Evolutionary conservation across 345 rosid genomes (phyloP).

Genomic region (Lepidium africanum): DNA sequence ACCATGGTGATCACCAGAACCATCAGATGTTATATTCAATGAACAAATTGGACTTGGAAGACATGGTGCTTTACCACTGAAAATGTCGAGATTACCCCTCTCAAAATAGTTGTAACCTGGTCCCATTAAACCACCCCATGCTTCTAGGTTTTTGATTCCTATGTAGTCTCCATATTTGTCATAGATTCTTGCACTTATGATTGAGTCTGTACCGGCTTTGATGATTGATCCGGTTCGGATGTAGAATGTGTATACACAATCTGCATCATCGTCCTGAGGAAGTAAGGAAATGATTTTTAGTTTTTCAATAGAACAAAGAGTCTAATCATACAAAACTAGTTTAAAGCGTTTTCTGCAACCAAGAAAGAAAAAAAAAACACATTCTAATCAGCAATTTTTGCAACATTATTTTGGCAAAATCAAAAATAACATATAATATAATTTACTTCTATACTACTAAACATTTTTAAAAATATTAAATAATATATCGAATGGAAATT

Average conservation of each 20-base stretch:
- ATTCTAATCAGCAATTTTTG: no score
- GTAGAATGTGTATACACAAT: constrained; percentile 70
- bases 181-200: constrained; percentile 46
- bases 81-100: constrained; percentile 84
- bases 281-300: neutral
- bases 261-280: constrained; percentile 36
- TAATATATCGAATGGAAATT: no score
- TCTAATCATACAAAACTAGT: no score
- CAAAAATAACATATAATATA: no score
- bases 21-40: constrained; percentile 70
- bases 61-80: constrained; percentile 69
- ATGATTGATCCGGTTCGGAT: constrained; percentile 69
- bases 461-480: no score
- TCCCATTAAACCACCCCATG: constrained; percentile 92
- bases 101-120: constrained; percentile 68
- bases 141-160: constrained; percentile 40
- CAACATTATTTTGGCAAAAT: no score
- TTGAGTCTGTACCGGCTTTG: constrained; percentile 80
- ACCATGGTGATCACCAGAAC: constrained; percentile 63
- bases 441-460: no score
- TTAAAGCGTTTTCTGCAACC: no score
- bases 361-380: no score
- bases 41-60: constrained; percentile 50
- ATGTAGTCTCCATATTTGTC: constrained; percentile 37
- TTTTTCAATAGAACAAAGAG: no score